Conservation (phyloP, 2,329 filamentous ascomycete species). For the Diaporthe amygdali region DNA sequence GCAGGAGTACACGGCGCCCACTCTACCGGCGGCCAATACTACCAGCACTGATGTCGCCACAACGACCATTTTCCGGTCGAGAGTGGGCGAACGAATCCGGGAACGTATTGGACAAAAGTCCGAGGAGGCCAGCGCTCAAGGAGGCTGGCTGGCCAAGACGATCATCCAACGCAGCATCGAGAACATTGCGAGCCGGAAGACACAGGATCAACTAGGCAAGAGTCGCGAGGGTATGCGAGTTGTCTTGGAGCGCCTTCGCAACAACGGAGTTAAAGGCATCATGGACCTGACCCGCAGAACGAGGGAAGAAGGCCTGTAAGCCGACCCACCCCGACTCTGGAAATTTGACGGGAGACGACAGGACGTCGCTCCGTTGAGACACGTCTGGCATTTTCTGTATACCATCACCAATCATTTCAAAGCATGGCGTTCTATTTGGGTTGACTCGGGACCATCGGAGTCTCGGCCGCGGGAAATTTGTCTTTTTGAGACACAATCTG, state of each 20-base stretch:
- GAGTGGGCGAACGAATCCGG: conserved; percentile 71
- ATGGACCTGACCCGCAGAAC: conserved; percentile 58
- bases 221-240: conserved; percentile 84
- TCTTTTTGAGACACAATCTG: not conserved
- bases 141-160: conserved; percentile 45
- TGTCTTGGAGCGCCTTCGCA: conserved; percentile 72
- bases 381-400: conserved; percentile 9
- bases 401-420: conserved; percentile 6
- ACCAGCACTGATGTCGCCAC: conserved; percentile 71
- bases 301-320: conserved; percentile 35
- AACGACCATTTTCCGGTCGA: conserved; percentile 75
- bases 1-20: conserved; percentile 66
- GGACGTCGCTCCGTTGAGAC: not conserved
- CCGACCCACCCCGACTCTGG: not conserved
- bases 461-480: conserved; percentile 5
- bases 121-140: conserved; percentile 40
- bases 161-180: conserved; percentile 80
- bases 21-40: conserved; percentile 32
- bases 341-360: not conserved
- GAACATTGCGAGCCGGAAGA: conserved; percentile 77
- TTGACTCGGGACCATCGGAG: not conserved
- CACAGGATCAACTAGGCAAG: conserved; percentile 78
- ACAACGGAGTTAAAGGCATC: conserved; percentile 63
- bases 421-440: conserved; percentile 25
- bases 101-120: conserved; percentile 54